Percentiles rank a stretch among this genome's conserved stretches.
phyloP scores from a whole-genome alignment of 257 asterid species.

The Plantago major region DNA sequence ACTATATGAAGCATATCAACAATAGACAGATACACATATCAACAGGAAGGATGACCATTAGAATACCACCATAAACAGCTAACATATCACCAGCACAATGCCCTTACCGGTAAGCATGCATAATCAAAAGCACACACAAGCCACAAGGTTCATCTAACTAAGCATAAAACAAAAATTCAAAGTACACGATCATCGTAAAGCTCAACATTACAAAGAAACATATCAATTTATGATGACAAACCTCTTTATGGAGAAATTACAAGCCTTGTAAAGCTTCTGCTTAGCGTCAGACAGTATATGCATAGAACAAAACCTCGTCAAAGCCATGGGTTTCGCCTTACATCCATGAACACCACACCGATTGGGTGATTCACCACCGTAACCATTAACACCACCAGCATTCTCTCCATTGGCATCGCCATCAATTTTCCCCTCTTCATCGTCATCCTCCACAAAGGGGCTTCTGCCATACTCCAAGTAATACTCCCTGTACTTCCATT shows the following conservation, averaged over 20 bases:
- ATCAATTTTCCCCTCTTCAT: slow-evolving; percentile 27
- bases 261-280: slow-evolving; percentile 84
- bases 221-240: slow-evolving; percentile 17
- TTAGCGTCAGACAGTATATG: slow-evolving; percentile 67
- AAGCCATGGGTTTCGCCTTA: slow-evolving; percentile 49
- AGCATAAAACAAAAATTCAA: no score
- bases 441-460: slow-evolving; percentile 61
- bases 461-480: slow-evolving; percentile 74
- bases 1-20: no score
- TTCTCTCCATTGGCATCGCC: slow-evolving; percentile 18
- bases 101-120: no score
- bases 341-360: slow-evolving; percentile 42
- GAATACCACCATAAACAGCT: no score
- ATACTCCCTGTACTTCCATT: slow-evolving; percentile 49
- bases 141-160: no score
- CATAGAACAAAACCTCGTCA: slow-evolving; percentile 45
- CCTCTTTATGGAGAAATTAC: slow-evolving; percentile 74
- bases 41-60: no score
- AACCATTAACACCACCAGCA: slow-evolving; percentile 26
- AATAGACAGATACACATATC: no score
- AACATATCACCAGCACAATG: no score
- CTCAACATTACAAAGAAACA: no score
- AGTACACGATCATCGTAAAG: no score
- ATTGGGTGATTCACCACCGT: background rate
- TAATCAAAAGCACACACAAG: no score